A percentile compares a stretch with the other conserved stretches of the same genome.
Conservation (phyloP, 805 yeast species). For the Metschnikowia baotianmanensis region DNA sequence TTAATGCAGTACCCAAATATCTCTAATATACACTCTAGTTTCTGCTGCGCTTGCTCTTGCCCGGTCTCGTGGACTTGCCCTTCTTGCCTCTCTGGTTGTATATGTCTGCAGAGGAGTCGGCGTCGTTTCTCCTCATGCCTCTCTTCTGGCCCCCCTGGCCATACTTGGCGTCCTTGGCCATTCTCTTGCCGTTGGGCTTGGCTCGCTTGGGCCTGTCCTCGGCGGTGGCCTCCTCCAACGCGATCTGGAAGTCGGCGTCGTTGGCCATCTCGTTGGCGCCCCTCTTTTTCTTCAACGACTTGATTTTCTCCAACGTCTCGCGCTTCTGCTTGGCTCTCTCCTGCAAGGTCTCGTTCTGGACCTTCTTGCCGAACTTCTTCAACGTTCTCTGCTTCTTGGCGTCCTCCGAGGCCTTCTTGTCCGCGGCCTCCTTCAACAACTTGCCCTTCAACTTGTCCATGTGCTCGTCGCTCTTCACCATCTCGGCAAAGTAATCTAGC, state of each 20-base stretch:
- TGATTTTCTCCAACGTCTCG: slow-evolving; percentile 86
- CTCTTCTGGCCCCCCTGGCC: slow-evolving; percentile 81
- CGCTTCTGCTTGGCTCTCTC: slow-evolving; percentile 91
- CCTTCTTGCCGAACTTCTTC: slow-evolving; percentile 97
- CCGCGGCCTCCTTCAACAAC: slow-evolving; percentile 73
- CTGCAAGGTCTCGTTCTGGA: slow-evolving; percentile 88
- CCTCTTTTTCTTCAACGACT: slow-evolving; percentile 87
- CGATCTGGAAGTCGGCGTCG: slow-evolving; percentile 80
- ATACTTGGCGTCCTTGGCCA: slow-evolving; percentile 69
- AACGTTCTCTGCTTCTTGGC: slow-evolving; percentile 92
- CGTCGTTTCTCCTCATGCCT: slow-evolving; percentile 68
- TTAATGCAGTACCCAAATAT: too few species aligned
- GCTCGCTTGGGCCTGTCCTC: slow-evolving; percentile 50
- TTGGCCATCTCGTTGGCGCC: slow-evolving; percentile 66
- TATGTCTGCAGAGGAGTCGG: slow-evolving; percentile 67
- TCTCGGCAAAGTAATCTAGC: slow-evolving; percentile 94
- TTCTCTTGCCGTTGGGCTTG: slow-evolving; percentile 62
- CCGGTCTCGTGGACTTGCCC: slow-evolving; percentile 35
- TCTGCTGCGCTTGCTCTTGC: slow-evolving; percentile 38
- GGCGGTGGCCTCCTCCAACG: slow-evolving; percentile 86
- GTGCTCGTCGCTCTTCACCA: slow-evolving; percentile 97
- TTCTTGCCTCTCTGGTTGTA: slow-evolving; percentile 18
- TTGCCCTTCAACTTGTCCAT: slow-evolving; percentile 90
- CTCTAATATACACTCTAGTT: slow-evolving; percentile 10
- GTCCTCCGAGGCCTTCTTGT: slow-evolving; percentile 87